Conservation (phyloP, 129 eudicot genomes). For the Sambucus nigra region DNA sequence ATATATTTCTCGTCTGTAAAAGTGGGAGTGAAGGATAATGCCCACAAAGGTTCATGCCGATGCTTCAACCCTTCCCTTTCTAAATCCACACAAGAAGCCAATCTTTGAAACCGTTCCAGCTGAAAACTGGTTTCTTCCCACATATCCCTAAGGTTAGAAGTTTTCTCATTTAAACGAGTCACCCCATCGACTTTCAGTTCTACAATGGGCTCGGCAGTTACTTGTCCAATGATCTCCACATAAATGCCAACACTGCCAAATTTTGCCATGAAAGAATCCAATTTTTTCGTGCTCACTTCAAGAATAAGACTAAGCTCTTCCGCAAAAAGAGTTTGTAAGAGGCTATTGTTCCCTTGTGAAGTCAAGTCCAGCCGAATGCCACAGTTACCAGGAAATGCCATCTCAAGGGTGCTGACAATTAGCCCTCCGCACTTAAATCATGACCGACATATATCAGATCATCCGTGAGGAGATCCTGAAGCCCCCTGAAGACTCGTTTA, state of each 20-base stretch:
- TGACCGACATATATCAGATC: constrained; percentile 85
- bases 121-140: constrained; percentile 94
- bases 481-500: constrained; percentile 60
- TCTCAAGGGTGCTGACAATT: constrained; percentile 60
- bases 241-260: constrained; percentile 37
- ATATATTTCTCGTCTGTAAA: constrained; percentile 44
- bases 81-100: constrained; percentile 58
- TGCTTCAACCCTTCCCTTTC: constrained; percentile 68
- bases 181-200: constrained; percentile 50
- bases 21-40: constrained; percentile 58
- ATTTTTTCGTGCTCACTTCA: constrained; percentile 47
- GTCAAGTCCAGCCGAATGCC: constrained; percentile 34
- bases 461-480: constrained; percentile 59
- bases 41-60: constrained; percentile 76
- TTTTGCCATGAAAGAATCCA: constrained; percentile 35
- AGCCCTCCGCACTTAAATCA: constrained; percentile 87
- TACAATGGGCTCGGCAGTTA: constrained; percentile 37
- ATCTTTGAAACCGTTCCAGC: constrained; percentile 59
- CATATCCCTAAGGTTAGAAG: constrained; percentile 58
- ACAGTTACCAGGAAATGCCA: constrained; percentile 94
- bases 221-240: constrained; percentile 59
- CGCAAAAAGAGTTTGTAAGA: constrained; percentile 53
- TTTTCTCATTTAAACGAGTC: constrained; percentile 45
- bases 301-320: constrained; percentile 90
- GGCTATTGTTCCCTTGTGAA: constrained; percentile 36